Percentiles rank a stretch among this genome's conserved stretches.
These are phyloP conservation scores for Exophiala viscosa DNA, from an alignment of 2,329 filamentous ascomycete genomes.

Conservation along the genomic window DNA sequence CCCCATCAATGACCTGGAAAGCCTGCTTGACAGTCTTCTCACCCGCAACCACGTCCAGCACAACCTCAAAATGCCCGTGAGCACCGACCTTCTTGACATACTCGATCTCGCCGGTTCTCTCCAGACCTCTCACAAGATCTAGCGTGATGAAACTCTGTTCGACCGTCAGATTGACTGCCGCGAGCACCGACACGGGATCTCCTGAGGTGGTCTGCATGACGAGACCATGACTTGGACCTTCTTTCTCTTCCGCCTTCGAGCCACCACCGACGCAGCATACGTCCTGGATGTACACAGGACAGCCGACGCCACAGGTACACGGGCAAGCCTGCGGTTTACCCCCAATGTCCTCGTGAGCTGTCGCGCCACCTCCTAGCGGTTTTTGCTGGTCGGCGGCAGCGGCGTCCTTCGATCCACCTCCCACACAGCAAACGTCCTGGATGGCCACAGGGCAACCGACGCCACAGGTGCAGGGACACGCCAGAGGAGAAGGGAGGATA, in stretches of 20 bases:
- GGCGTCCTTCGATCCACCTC: neutral
- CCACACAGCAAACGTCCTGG: constrained; percentile 12
- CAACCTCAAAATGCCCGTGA: constrained; percentile 79
- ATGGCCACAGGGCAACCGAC: constrained; percentile 4
- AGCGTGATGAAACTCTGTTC: constrained; percentile 21
- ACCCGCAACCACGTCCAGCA: constrained; percentile 82
- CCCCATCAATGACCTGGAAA: constrained; percentile 19
- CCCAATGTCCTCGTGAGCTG: too few relatives aligned
- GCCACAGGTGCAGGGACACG: constrained; percentile 16
- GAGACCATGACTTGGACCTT: neutral
- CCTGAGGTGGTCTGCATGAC: constrained; percentile 3
- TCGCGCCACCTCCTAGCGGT: too few relatives aligned
- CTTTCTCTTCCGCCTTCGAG: neutral
- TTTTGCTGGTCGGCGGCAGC: too few relatives aligned
- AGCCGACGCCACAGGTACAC: constrained; percentile 9
- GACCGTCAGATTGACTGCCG: constrained; percentile 12
- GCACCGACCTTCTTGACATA: neutral
- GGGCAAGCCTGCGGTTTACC: constrained; percentile 13
- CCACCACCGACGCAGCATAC: constrained; percentile 10
- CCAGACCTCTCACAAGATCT: constrained; percentile 17
- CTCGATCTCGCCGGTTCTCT: constrained; percentile 9
- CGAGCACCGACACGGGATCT: constrained; percentile 13
- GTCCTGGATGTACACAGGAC: constrained; percentile 8
- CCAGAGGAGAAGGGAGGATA: too few relatives aligned
- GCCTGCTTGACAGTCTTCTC: constrained; percentile 50